Base-by-base conservation (phyloP, 176 grass and related monocot genomes). In the Avena insularis region DNA sequence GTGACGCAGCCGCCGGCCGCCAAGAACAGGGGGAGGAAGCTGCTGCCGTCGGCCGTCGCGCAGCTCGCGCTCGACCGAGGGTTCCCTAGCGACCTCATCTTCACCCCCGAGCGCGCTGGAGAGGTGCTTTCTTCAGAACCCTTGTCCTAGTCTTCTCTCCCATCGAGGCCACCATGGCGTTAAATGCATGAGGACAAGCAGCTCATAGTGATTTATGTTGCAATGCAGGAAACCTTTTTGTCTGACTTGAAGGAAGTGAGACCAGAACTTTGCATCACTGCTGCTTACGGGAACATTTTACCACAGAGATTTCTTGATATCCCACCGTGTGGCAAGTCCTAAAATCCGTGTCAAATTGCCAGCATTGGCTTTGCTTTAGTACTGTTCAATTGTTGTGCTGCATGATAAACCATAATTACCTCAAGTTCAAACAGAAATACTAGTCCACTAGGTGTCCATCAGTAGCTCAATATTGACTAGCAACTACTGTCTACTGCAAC, bases 241-340 rank as follows among this genome's bases (percentile, higher is more conserved):
- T 90, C 77, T 25, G 87, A 92, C 68, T 82, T 98, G 79, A 96
- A 91, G 87, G 85, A 69, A 43, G 16, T 94, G 60, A 91, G 71
- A 71, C 96, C 92, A 46, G 90, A 96, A 60, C 92, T 98, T 85
- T 98, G 93, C 90, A 56, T 98, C 86, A 96, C 94, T 36, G 93
- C 87, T 71, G 90, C 96, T 79, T 98, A 96, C 75, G 96, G 96
- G 71, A 96, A 98, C 85, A 95, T 98, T 85, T 89, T 98, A 50
- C 93, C 93, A 81, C 87, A 91, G 40, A 96, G 80, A n/a, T 96
- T 98, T 94, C 96, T 98, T 80, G 90, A 98, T 55, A 98, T 95
- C 74, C 93, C 93, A 84, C 53, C 71, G 15, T 87, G 68, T 47
- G 96, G 93, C 88, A 82, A 40, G 96, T 77, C 64, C 59, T 50